These are phyloP conservation scores for Ophiostoma ips DNA, from an alignment of 2,329 filamentous ascomycete species.

Conservation along the genomic window DNA sequence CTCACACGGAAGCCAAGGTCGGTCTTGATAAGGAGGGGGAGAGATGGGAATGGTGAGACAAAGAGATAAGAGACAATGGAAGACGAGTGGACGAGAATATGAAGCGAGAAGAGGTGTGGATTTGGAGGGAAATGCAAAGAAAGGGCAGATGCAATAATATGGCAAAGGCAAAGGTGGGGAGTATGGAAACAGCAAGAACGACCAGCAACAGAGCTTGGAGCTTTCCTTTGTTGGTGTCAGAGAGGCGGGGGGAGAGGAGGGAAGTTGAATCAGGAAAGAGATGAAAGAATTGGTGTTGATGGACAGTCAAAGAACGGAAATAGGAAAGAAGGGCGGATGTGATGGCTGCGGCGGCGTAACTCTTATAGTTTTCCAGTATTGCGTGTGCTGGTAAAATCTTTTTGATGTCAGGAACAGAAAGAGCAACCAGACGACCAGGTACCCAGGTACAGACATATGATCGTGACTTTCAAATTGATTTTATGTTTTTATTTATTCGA, in stretches of 20 bases:
- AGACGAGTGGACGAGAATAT: background rate
- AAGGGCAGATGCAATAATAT: background rate
- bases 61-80: background rate
- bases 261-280: background rate
- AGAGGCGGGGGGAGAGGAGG: background rate
- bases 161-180: background rate
- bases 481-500: too few species aligned
- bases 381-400: background rate
- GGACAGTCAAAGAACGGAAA: too few species aligned
- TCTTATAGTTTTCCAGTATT: slow-evolving; percentile 6
- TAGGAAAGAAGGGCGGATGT: too few species aligned
- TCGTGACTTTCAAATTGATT: too few species aligned
- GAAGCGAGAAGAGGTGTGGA: too few species aligned
- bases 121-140: background rate
- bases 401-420: slow-evolving; percentile 4
- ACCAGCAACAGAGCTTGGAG: background rate
- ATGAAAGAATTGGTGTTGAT: too few species aligned
- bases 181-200: background rate
- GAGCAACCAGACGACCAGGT: slow-evolving; percentile 2
- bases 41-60: background rate
- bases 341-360: slow-evolving; percentile 4
- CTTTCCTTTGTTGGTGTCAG: background rate
- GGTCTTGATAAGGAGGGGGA: background rate
- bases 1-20: too few species aligned
- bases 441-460: background rate